Evolutionary conservation across 2,329 filamentous ascomycete genomes (phyloP).

Genomic region (Grosmannia clavigera): DNA sequence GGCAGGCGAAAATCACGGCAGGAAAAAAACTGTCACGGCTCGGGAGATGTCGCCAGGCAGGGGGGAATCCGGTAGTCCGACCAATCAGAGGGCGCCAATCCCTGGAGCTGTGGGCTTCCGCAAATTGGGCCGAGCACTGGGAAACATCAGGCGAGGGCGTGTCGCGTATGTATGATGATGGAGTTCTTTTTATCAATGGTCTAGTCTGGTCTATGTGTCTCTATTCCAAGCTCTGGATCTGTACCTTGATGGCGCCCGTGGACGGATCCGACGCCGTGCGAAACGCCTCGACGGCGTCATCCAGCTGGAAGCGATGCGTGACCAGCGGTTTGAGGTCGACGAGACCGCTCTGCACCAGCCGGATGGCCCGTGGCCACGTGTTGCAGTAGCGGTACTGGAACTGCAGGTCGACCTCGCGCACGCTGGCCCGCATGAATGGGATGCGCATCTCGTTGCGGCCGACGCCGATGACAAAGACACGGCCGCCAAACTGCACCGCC

Average conservation of each 20-base stretch:
- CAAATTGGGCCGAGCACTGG: background rate
- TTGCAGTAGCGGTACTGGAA: slow-evolving; percentile 96
- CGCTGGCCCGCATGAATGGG: slow-evolving; percentile 87
- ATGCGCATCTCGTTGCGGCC: slow-evolving; percentile 92
- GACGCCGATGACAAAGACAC: slow-evolving; percentile 93
- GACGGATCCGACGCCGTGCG: slow-evolving; percentile 76
- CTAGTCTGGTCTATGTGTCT: too few relatives aligned
- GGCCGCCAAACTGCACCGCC: slow-evolving; percentile 86
- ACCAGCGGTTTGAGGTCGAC: slow-evolving; percentile 72
- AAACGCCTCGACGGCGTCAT: slow-evolving; percentile 83
- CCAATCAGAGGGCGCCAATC: slow-evolving; percentile 14
- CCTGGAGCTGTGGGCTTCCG: slow-evolving; percentile 3
- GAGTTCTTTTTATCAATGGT: too few relatives aligned
- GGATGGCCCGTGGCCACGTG: slow-evolving; percentile 89
- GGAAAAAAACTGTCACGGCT: slow-evolving; percentile 13
- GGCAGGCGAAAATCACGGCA: slow-evolving; percentile 2
- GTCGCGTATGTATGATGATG: too few relatives aligned
- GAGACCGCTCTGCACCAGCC: slow-evolving; percentile 72
- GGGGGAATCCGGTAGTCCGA: slow-evolving; percentile 10
- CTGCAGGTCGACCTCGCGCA: slow-evolving; percentile 84
- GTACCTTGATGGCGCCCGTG: slow-evolving; percentile 94
- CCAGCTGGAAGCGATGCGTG: slow-evolving; percentile 74
- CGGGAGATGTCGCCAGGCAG: slow-evolving; percentile 21
- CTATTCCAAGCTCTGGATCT: slow-evolving; percentile 63
- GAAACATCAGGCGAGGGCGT: too few relatives aligned